Base-by-base conservation (phyloP, 192 early-diverging fungal species). In the Rhizophagus sp. region DNA sequence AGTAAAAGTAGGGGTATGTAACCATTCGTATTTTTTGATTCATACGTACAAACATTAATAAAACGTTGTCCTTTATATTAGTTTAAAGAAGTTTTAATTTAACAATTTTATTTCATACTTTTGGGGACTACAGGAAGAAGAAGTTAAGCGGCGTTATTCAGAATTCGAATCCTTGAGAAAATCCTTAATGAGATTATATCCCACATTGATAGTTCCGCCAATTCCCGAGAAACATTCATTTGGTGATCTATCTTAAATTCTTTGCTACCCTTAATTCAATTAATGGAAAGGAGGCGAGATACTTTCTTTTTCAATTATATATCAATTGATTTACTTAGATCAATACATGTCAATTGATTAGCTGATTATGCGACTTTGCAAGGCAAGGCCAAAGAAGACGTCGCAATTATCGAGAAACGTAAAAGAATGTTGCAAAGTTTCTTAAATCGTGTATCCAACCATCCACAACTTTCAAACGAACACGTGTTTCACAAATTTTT, bases 211-310 rank as follows among this genome's bases (percentile, higher is more conserved):
- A 68, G 91, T 98, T 12, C 96, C 97, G 8, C 97, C 98, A 27
- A 97, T 99, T 80, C 98, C 98, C 24, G 97, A 98, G 78, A 99
- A 99, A 86, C 97, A 99, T 87, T 92, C 95, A 25, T 82, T 99
- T 71, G 87, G 92, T 86, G 90, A 87, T 34, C 57, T n/a, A 76
- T 34, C 62, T n/a, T n/a, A 24, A 79, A 90, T 81, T 62, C 84
- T 83, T 22, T 81, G 84, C 80, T 27, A 25, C 64, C 50, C 6
- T 61, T 50, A 41, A 41, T 41, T 7, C 39, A 41, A 7, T 41
- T 41, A 15, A 25, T 41, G 44, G 39, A 77, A 52, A 61, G 62
- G 75, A n/a, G 34, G 65, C 65, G 15, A n/a, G 80, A 71, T 62
- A 49, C n/a, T 49, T 47, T 36, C 24, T 47, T 77, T 41, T 63